A percentile compares a stretch with the other conserved stretches of the same genome.
These are phyloP conservation scores for Dioscorea zingiberensis DNA, from an alignment of 106 monocot species.

Conservation along the genomic window DNA sequence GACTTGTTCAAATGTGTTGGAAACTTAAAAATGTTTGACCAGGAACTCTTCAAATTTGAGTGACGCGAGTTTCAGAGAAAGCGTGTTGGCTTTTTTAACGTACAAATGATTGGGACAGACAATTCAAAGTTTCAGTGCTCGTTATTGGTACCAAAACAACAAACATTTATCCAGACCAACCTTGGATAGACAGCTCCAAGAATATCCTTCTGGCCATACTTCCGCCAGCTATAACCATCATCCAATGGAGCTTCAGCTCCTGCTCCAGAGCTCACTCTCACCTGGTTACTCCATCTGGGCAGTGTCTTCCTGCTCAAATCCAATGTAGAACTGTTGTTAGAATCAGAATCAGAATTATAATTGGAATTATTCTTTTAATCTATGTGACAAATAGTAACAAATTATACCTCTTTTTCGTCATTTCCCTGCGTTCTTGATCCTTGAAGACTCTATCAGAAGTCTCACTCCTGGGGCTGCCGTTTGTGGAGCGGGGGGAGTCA, in stretches of 20 bases:
- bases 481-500: slow-evolving; percentile 13
- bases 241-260: slow-evolving; percentile 14
- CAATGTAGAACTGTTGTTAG: no score
- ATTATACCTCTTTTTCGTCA: slow-evolving; percentile 56
- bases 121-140: no score
- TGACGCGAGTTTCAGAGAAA: no score
- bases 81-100: no score
- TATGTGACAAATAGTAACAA: no score
- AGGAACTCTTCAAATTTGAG: no score
- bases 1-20: no score
- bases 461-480: slow-evolving; percentile 7
- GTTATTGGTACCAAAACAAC: no score
- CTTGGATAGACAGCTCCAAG: slow-evolving; percentile 43
- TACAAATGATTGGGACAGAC: no score
- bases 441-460: slow-evolving; percentile 5
- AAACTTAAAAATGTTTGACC: no score
- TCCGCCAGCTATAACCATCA: slow-evolving; percentile 60
- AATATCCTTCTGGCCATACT: slow-evolving; percentile 66
- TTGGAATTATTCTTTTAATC: no score
- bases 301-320: slow-evolving; percentile 25
- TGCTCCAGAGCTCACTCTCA: slow-evolving; percentile 4
- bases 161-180: slow-evolving; percentile 1
- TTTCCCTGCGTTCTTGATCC: slow-evolving; percentile 22
- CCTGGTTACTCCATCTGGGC: slow-evolving; percentile 25
- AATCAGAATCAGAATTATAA: no score